phyloP scores from a whole-genome alignment of 163 green algal species.

The Scenedesmus sp. region DNA sequence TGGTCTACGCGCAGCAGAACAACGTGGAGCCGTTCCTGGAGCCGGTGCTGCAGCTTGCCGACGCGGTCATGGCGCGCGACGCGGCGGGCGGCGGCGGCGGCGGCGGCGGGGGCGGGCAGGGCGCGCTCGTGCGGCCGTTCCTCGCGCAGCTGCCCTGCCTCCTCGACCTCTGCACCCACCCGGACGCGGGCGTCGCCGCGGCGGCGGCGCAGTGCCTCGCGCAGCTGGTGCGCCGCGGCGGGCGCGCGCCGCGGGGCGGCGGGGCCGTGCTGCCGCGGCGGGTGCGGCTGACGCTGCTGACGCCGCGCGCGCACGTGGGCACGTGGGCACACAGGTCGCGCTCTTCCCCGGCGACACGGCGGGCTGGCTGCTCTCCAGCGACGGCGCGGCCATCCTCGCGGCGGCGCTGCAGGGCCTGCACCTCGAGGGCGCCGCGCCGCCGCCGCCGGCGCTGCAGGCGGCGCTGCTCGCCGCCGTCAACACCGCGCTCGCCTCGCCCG shows the following conservation, averaged over 20 bases:
- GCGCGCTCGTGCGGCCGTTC: constrained; percentile 49
- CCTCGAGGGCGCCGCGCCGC: constrained; percentile 14
- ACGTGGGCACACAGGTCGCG: constrained; percentile 41
- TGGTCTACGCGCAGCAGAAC: constrained; percentile 87
- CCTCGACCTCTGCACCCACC: constrained; percentile 58
- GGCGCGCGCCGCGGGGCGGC: too few species aligned
- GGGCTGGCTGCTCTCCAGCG: constrained; percentile 59
- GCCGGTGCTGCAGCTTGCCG: constrained; percentile 78
- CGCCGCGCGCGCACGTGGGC: not conserved
- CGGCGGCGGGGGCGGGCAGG: constrained; percentile 45
- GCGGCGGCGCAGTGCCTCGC: constrained; percentile 54
- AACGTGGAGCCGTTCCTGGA: constrained; percentile 89
- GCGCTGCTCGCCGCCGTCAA: constrained; percentile 57
- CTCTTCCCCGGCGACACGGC: constrained; percentile 55
- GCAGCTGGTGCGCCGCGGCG: constrained; percentile 40
- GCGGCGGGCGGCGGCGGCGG: constrained; percentile 46
- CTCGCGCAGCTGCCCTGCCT: constrained; percentile 54
- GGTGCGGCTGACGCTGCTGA: not conserved
- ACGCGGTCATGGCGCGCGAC: constrained; percentile 60
- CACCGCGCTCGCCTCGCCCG: constrained; percentile 13
- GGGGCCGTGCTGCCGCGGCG: not conserved
- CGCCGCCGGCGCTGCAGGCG: constrained; percentile 51
- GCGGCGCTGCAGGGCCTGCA: constrained; percentile 56
- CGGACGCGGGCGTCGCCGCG: constrained; percentile 52
- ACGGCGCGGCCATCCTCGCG: constrained; percentile 45